Evolutionary conservation across 805 yeast genomes (phyloP).

Genomic region (Candida ascalaphidarum): DNA sequence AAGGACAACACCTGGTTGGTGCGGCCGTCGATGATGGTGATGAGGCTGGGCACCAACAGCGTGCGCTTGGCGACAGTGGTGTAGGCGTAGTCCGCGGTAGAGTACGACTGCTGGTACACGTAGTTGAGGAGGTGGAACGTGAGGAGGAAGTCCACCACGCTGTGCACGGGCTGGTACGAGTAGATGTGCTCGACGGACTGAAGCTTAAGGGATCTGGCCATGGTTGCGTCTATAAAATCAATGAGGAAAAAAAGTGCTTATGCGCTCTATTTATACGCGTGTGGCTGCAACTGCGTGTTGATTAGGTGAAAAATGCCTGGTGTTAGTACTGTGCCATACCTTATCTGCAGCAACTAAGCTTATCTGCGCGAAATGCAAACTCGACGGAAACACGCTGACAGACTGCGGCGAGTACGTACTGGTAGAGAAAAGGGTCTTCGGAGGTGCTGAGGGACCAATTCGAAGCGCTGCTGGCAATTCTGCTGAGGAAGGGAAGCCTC

Average conservation of each 20-base stretch:
- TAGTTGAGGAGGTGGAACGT: conserved; percentile 15
- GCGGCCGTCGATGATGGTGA: conserved; percentile 3
- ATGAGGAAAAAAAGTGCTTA: conserved; percentile 3
- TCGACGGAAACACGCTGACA: background rate
- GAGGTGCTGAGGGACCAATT: too few species aligned
- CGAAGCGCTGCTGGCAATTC: too few species aligned
- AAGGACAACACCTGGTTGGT: conserved; percentile 4
- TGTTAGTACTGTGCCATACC: background rate
- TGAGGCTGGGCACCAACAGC: conserved; percentile 3
- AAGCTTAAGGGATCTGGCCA: conserved; percentile 19
- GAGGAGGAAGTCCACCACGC: conserved; percentile 12
- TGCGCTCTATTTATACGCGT: too few species aligned
- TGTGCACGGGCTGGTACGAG: conserved; percentile 21
- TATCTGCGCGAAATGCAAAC: background rate
- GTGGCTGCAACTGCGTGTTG: background rate
- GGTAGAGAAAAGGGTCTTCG: too few species aligned
- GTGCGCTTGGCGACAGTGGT: conserved; percentile 11
- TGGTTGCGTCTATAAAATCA: conserved; percentile 3
- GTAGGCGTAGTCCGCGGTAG: conserved; percentile 15
- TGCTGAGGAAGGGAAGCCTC: too few species aligned
- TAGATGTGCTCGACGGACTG: conserved; percentile 23
- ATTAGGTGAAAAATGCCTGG: background rate
- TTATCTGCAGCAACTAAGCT: background rate
- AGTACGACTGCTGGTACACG: conserved; percentile 18
- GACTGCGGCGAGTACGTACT: too few species aligned